Evolutionary conservation across 768 basidiomycete species (phyloP).

Genomic region (Leccinum incarnatum): DNA sequence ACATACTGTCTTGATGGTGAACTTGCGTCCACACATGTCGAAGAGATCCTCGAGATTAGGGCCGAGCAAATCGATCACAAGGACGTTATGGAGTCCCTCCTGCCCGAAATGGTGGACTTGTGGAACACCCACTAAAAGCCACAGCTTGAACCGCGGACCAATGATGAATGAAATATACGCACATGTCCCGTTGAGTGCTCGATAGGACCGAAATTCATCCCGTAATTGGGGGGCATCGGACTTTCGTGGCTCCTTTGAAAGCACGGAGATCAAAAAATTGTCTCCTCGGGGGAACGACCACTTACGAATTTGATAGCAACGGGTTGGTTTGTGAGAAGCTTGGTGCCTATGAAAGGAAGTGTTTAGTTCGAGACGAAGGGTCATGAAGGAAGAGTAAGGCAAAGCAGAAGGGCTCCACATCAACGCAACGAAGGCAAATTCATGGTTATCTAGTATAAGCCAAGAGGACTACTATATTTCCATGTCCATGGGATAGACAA

Average conservation of each 20-base stretch:
- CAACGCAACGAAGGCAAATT: constrained; percentile 6
- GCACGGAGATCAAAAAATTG: constrained; percentile 13
- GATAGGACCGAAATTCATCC: constrained; percentile 96
- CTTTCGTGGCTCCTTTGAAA: constrained; percentile 84
- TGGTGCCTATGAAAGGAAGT: constrained; percentile 56
- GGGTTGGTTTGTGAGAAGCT: constrained; percentile 79
- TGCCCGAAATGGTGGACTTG: constrained; percentile 99
- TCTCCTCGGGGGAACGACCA: constrained; percentile 18
- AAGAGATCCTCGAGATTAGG: constrained; percentile 97
- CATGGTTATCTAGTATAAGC: constrained; percentile 5
- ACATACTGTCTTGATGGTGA: constrained; percentile 95
- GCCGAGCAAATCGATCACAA: constrained; percentile 93
- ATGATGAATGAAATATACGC: constrained; percentile 33
- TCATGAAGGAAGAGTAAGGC: not conserved
- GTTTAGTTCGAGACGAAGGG: constrained; percentile 13
- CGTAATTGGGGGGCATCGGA: constrained; percentile 96
- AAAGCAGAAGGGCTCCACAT: constrained; percentile 1
- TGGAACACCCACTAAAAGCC: constrained; percentile 79
- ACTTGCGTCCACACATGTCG: constrained; percentile 99
- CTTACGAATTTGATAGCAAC: constrained; percentile 97
- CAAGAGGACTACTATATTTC: constrained; percentile 5
- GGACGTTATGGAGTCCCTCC: constrained; percentile 95
- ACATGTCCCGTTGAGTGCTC: constrained; percentile 90
- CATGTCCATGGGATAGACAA: constrained; percentile 6
- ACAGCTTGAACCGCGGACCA: constrained; percentile 14